Percentiles rank a stretch among this genome's conserved stretches.
These are phyloP conservation scores for Calonectria montana DNA, from an alignment of 2,329 filamentous ascomycete genomes.

Conservation along the genomic window DNA sequence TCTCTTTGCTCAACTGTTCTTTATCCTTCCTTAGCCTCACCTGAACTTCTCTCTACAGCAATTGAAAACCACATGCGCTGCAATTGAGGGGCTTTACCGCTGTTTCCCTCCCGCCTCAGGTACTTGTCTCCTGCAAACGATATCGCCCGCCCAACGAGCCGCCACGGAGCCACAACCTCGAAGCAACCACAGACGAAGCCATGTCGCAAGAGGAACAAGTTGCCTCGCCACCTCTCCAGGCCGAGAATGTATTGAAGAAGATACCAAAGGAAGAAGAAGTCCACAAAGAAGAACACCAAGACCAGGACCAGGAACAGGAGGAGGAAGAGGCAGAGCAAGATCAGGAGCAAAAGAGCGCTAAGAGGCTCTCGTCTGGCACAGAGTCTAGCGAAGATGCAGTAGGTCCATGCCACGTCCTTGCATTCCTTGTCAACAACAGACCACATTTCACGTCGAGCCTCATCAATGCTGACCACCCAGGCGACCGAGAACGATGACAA, in stretches of 20 bases:
- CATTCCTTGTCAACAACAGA: conserved; percentile 33
- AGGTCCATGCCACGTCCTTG: conserved; percentile 33
- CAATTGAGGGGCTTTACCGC: conserved; percentile 38
- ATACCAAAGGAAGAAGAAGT: conserved; percentile 21
- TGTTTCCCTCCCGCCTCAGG: conserved; percentile 22
- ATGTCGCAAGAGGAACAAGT: conserved; percentile 50
- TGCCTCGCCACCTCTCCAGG: conserved; percentile 38
- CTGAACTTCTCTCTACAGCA: conserved; percentile 20
- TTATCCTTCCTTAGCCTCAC: conserved; percentile 24
- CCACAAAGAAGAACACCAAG: not conserved
- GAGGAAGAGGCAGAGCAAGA: conserved; percentile 32
- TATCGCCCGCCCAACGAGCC: conserved; percentile 13
- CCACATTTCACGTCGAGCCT: conserved; percentile 22
- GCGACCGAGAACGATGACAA: conserved; percentile 52
- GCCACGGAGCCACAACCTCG: conserved; percentile 15
- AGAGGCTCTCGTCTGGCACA: conserved; percentile 45
- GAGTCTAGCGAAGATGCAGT: conserved; percentile 46
- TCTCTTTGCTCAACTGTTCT: conserved; percentile 27
- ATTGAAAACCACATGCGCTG: conserved; percentile 30
- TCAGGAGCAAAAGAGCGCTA: conserved; percentile 30
- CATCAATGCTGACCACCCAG: conserved; percentile 39
- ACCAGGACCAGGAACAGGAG: conserved; percentile 32
- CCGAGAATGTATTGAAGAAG: conserved; percentile 20
- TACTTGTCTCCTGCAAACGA: conserved; percentile 26
- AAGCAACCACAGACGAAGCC: conserved; percentile 30